phyloP scores from a whole-genome alignment of 345 rosid species.

The Melastoma malabathricum region DNA sequence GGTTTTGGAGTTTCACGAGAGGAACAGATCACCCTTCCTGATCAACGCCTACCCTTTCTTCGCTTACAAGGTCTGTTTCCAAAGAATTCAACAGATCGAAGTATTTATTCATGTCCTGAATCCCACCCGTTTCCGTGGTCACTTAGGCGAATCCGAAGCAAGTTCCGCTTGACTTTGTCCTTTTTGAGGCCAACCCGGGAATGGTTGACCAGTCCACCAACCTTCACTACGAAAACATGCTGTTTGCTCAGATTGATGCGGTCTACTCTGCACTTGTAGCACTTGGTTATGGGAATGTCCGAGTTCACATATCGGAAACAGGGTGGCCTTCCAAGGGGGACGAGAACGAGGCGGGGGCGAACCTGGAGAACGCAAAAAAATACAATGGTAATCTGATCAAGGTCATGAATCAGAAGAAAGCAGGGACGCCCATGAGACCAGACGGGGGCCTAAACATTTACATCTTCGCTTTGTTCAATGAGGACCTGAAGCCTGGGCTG shows the following conservation, averaged over 20 bases:
- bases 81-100: no score
- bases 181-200: constrained; percentile 66
- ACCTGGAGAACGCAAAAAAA: constrained; percentile 66
- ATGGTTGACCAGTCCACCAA: constrained; percentile 50
- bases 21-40: constrained; percentile 58
- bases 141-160: constrained; percentile 41
- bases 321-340: constrained; percentile 99
- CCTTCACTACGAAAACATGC: constrained; percentile 79
- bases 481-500: constrained; percentile 92
- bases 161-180: constrained; percentile 58
- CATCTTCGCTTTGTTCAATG: constrained; percentile 80
- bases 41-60: constrained; percentile 93
- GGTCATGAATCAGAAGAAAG: constrained; percentile 34
- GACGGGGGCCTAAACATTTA: constrained; percentile 42
- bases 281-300: constrained; percentile 48
- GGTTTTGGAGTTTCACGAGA: constrained; percentile 52
- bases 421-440: constrained; percentile 70
- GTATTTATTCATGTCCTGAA: no score
- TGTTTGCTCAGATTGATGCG: constrained; percentile 85
- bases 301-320: constrained; percentile 73
- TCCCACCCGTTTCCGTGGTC: no score
- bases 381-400: constrained; percentile 77
- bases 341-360: constrained; percentile 67
- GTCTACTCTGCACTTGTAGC: constrained; percentile 57
- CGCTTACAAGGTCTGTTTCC: constrained; percentile 43